phyloP scores from a whole-genome alignment of 768 basidiomycete genomes.

The Leucosporidium scottii region DNA sequence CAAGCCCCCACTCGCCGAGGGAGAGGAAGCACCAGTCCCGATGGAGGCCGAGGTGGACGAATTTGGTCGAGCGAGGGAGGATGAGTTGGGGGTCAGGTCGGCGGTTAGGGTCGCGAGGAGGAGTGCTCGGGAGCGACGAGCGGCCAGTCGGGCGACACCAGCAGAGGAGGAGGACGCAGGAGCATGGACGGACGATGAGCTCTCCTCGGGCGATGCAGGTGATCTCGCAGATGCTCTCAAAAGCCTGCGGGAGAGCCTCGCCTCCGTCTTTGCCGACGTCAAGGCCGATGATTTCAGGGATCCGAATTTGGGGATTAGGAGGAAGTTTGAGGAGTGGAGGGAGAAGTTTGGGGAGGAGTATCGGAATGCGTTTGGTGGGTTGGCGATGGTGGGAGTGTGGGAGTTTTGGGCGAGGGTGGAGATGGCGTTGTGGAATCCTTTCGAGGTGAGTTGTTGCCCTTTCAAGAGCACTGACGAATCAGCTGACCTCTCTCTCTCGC shows the following conservation, averaged over 20 bases:
- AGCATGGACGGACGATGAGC: constrained; percentile 23
- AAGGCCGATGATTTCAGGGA: constrained; percentile 35
- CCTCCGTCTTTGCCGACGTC: constrained; percentile 35
- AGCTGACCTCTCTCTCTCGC: not conserved
- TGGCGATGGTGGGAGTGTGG: constrained; percentile 46
- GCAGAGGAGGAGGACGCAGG: constrained; percentile 28
- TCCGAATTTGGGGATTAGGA: constrained; percentile 30
- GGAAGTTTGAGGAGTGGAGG: constrained; percentile 45
- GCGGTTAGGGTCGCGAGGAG: constrained; percentile 36
- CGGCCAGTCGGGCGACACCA: not conserved
- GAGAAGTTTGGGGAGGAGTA: constrained; percentile 44
- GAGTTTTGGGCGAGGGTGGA: constrained; percentile 48
- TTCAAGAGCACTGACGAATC: not conserved
- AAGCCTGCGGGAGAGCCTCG: not conserved
- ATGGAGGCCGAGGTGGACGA: constrained; percentile 39
- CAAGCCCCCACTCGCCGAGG: not conserved
- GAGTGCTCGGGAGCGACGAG: constrained; percentile 37
- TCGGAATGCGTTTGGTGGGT: constrained; percentile 44
- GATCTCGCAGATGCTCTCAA: constrained; percentile 27
- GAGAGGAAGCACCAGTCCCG: not conserved
- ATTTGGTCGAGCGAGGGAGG: constrained; percentile 32
- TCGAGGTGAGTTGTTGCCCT: constrained; percentile 40
- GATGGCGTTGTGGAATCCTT: constrained; percentile 47
- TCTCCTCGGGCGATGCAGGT: constrained; percentile 14
- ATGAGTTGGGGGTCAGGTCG: constrained; percentile 39